Conservation (phyloP, 129 eudicot species). For the Arctium minus region DNA sequence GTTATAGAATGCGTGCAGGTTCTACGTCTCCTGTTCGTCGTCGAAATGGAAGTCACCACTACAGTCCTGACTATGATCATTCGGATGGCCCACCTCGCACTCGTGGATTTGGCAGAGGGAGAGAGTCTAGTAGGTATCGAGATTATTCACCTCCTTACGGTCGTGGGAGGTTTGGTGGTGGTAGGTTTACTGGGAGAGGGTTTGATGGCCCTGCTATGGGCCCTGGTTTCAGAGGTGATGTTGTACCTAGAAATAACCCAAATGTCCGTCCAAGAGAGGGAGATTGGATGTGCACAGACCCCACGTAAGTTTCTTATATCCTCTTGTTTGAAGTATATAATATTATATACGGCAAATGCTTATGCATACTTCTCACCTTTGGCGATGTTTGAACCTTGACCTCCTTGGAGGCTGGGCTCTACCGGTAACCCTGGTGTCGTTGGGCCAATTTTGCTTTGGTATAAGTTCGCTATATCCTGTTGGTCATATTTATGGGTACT, state of each 20-base stretch:
- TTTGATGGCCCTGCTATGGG: conserved; percentile 53
- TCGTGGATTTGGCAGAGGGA: conserved; percentile 77
- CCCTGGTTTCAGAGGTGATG: conserved; percentile 56
- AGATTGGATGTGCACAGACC: conserved; percentile 94
- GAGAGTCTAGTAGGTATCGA: conserved; percentile 67
- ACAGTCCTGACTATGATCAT: conserved; percentile 73
- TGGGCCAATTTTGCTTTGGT: not conserved
- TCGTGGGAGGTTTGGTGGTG: conserved; percentile 65
- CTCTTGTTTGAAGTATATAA: not conserved
- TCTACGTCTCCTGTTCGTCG: conserved; percentile 85
- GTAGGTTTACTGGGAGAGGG: conserved; percentile 64
- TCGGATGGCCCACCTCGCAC: conserved; percentile 51
- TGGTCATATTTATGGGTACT: no score
- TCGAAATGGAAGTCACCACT: conserved; percentile 59
- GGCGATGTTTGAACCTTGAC: not conserved
- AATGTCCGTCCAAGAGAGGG: conserved; percentile 97
- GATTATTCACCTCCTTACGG: conserved; percentile 76
- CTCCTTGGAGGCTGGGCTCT: not conserved
- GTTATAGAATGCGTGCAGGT: conserved; percentile 86
- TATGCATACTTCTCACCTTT: not conserved
- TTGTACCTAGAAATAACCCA: conserved; percentile 61
- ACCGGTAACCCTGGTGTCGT: not conserved
- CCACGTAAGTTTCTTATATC: conserved; percentile 45
- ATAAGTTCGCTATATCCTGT: not conserved
- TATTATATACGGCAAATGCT: not conserved